phyloP scores from a whole-genome alignment of 192 early-diverging fungal species.

The Globomyces pollinis-pini region DNA sequence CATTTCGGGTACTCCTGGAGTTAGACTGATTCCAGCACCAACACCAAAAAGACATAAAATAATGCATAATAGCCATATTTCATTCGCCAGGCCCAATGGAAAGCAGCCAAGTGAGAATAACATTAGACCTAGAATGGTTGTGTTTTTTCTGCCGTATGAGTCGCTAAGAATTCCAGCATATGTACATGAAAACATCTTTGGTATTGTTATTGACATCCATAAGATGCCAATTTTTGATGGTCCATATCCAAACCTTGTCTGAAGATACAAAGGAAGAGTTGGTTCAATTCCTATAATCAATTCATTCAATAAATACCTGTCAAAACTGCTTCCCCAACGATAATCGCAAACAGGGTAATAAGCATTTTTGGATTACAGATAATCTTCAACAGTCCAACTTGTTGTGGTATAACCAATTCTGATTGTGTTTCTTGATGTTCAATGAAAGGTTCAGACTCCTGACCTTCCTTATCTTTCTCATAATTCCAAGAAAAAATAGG shows the following conservation, averaged over 20 bases:
- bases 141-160: slow-evolving; percentile 33
- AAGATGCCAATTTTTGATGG: slow-evolving; percentile 41
- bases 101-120: slow-evolving; percentile 32
- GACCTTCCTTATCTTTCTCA: background rate
- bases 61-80: slow-evolving; percentile 29
- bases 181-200: slow-evolving; percentile 51
- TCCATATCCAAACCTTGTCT: background rate
- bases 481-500: background rate
- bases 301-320: too few species aligned
- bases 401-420: background rate
- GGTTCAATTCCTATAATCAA: too few species aligned
- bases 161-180: slow-evolving; percentile 48
- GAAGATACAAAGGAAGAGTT: background rate
- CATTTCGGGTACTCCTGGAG: slow-evolving; percentile 64
- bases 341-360: background rate
- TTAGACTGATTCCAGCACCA: slow-evolving; percentile 42
- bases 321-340: background rate
- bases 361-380: background rate
- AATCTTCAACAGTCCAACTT: background rate
- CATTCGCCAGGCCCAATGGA: slow-evolving; percentile 26
- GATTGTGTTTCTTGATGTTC: background rate
- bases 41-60: slow-evolving; percentile 47
- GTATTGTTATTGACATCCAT: slow-evolving; percentile 61
- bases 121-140: slow-evolving; percentile 39
- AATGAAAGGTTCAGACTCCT: background rate